Percentiles rank a stretch among this genome's conserved stretches.
Conservation (phyloP, 2,329 filamentous ascomycete genomes). For the Pseudofabraea citricarpa region DNA sequence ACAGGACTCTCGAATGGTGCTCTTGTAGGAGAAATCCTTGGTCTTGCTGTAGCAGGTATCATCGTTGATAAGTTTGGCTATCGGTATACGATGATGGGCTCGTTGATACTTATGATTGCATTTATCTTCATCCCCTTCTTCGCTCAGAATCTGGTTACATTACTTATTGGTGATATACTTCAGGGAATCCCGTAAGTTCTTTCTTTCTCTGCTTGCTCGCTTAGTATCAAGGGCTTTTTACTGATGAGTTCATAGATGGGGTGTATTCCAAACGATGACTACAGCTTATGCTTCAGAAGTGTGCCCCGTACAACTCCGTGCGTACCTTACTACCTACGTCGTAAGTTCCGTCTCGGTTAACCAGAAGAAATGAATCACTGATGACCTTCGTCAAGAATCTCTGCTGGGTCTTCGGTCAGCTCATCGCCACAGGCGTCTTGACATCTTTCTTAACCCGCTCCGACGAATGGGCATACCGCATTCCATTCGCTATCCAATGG, state of each 20-base stretch:
- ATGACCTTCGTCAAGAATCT: slow-evolving; percentile 35
- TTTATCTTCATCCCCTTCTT: slow-evolving; percentile 45
- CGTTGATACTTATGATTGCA: slow-evolving; percentile 35
- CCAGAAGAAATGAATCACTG: background rate
- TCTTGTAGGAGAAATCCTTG: slow-evolving; percentile 34
- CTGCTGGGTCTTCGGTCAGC: slow-evolving; percentile 47
- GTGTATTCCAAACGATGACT: slow-evolving; percentile 34
- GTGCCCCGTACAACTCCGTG: slow-evolving; percentile 1
- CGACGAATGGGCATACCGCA: slow-evolving; percentile 39
- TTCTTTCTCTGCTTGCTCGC: too few species aligned
- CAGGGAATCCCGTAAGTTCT: slow-evolving; percentile 43
- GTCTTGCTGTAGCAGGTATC: slow-evolving; percentile 41
- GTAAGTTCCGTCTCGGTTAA: slow-evolving; percentile 10
- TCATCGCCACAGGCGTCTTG: slow-evolving; percentile 43
- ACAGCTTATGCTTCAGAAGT: slow-evolving; percentile 30
- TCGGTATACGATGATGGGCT: slow-evolving; percentile 38
- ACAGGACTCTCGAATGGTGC: slow-evolving; percentile 24
- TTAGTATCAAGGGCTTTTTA: slow-evolving; percentile 37
- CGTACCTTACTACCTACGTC: slow-evolving; percentile 1
- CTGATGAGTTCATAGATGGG: slow-evolving; percentile 26
- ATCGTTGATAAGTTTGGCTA: slow-evolving; percentile 39
- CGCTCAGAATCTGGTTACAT: slow-evolving; percentile 36
- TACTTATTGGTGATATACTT: slow-evolving; percentile 43
- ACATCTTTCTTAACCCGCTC: slow-evolving; percentile 33
- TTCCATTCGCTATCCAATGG: slow-evolving; percentile 45